Conservation (phyloP, 768 basidiomycete species). For the Rhodosporidiobolus odoratus region DNA sequence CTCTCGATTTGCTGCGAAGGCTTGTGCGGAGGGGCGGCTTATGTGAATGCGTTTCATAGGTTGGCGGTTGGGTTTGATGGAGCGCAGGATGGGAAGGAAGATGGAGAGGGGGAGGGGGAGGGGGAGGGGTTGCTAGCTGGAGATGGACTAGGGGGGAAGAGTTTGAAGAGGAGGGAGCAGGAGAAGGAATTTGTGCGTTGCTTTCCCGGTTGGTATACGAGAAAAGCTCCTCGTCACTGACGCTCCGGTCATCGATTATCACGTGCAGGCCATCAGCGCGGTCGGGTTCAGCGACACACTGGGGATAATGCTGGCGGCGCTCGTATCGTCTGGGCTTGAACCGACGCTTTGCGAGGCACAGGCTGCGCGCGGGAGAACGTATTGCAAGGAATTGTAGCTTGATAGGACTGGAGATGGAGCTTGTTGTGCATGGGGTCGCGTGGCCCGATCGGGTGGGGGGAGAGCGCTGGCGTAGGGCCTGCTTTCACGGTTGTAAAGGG, state of each 20-base stretch:
- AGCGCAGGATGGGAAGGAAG: conserved; percentile 56
- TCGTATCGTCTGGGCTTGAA: conserved; percentile 49
- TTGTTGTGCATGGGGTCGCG: no score
- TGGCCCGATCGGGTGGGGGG: no score
- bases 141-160: conserved; percentile 43
- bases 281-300: no score
- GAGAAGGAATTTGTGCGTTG: conserved; percentile 52
- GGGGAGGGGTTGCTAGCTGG: conserved; percentile 47
- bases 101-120: conserved; percentile 48
- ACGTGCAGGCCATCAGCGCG: no score
- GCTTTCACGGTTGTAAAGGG: no score
- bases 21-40: conserved; percentile 84
- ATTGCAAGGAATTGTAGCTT: conserved; percentile 61
- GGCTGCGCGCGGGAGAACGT: conserved; percentile 60
- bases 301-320: conserved; percentile 6
- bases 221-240: no score
- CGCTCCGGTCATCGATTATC: no score
- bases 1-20: conserved; percentile 79
- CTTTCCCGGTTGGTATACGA: not conserved
- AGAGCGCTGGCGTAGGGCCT: no score
- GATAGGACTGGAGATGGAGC: no score
- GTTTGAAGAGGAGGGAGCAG: conserved; percentile 56
- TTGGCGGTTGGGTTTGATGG: conserved; percentile 72
- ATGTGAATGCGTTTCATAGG: conserved; percentile 81
- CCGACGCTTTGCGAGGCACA: conserved; percentile 50